Conservation (phyloP, 202 grass and related monocot genomes). For the Schoenoplectus tabernaemontani region DNA sequence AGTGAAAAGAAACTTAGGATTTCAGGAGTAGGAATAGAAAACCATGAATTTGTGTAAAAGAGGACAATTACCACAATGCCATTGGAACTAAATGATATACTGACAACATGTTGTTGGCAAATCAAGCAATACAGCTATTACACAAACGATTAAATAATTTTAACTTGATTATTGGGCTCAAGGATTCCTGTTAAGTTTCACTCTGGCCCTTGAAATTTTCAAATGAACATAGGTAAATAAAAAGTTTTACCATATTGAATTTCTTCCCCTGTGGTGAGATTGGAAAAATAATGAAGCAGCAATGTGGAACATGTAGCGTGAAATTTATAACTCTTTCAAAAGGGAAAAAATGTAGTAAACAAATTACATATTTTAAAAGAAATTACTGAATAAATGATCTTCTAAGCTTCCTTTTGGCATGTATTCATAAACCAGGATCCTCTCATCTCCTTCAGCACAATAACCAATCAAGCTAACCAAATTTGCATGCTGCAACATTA, state of each 20-base stretch:
- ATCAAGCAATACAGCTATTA: not conserved
- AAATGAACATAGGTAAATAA: not conserved
- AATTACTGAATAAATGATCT: slow-evolving; percentile 70
- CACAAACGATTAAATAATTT: not conserved
- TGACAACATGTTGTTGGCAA: not conserved
- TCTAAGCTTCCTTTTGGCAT: slow-evolving; percentile 93
- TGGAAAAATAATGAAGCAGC: not conserved
- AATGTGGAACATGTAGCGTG: not conserved
- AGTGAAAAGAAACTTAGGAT: not conserved
- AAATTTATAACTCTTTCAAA: slow-evolving; percentile 15
- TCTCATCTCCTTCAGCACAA: slow-evolving; percentile 88
- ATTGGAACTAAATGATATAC: not conserved
- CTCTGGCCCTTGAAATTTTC: not conserved
- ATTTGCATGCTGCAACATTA: slow-evolving; percentile 61
- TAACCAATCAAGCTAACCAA: slow-evolving; percentile 80
- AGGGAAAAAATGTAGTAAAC: slow-evolving; percentile 4
- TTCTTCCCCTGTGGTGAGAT: not conserved
- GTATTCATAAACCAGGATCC: slow-evolving; percentile 84
- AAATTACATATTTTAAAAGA: too few species aligned
- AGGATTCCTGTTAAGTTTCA: not conserved
- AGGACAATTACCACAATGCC: not conserved
- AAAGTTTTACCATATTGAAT: not conserved
- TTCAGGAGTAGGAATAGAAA: not conserved
- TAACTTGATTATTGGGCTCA: not conserved
- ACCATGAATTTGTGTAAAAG: not conserved